These are phyloP conservation scores for Rhododendron vialii DNA, from an alignment of 148 eudicot genomes.

Conservation along the genomic window DNA sequence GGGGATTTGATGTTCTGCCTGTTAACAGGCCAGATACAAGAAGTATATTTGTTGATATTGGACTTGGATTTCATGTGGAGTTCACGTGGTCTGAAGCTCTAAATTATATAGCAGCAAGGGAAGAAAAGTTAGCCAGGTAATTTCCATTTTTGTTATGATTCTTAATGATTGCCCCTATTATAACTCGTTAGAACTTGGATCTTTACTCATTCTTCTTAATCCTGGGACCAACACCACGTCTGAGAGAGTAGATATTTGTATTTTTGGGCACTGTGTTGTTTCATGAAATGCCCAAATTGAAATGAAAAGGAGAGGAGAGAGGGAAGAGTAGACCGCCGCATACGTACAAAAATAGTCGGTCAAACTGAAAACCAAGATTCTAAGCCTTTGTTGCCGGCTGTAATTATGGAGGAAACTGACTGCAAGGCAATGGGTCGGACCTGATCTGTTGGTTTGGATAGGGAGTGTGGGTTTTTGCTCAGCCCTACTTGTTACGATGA, in stretches of 20 bases:
- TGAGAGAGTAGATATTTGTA: not conserved
- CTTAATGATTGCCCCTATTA: not conserved
- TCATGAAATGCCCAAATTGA: not conserved
- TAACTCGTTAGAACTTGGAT: not conserved
- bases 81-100: conserved; percentile 95
- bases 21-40: conserved; percentile 74
- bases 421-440: not conserved
- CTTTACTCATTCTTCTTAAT: not conserved
- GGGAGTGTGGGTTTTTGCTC: not conserved
- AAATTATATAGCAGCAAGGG: conserved; percentile 58
- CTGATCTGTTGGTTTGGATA: not conserved
- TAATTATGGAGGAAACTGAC: not conserved
- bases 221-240: not conserved
- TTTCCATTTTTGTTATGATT: not conserved
- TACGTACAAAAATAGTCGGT: not conserved
- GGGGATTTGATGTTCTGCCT: not conserved
- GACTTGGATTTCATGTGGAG: conserved; percentile 90
- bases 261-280: not conserved
- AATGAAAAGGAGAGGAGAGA: not conserved
- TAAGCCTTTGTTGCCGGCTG: not conserved
- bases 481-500: not conserved
- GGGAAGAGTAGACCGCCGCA: not conserved
- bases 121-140: conserved; percentile 75
- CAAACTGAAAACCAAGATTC: not conserved
- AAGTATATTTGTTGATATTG: conserved; percentile 82